Base-by-base conservation (phyloP, 2,329 filamentous ascomycete species). In the Aaosphaeria arxii region DNA sequence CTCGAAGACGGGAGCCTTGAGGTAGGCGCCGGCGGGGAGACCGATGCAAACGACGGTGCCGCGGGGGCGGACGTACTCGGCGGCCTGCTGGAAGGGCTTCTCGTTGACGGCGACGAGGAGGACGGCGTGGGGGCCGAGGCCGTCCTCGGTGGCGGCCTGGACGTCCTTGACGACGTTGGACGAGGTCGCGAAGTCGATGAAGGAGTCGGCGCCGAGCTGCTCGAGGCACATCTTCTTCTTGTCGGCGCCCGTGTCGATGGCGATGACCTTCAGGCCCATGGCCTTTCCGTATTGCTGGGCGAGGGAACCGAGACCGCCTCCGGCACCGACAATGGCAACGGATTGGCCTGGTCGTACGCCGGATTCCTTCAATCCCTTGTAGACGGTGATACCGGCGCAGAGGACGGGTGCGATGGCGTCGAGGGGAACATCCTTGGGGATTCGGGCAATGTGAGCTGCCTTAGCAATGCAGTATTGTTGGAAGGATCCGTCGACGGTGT, bases 81-180 rank as follows among this genome's bases (percentile, higher is more conserved):
- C 85, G 39, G 92, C 92, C 77, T 96, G 91, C 76, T 96, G 90
- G 85, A 96, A 96, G 46, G 92, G 92, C 78, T 87, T 89, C 81
- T 96, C 91, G 61, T 79, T 82, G 45, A 89, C 91, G 52, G 92
- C 91, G 51, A 96, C 83, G 40, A 96, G 79, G 57, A 96, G 78
- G 52, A 92, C 91, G 36, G 90, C 91, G 63, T 95, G 88, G 5
- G 91, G 91, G 45, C 92, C 92, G 11, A 89, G 80, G 17, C 89
- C 89, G 60, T 92, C 90, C 30, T 82, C 74, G 1, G 89, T 95
- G 30, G 86, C 85, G 42, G 83, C 84, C 77, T 91, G 89, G 55
- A 96, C 91, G 56, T 95, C 89, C 58, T 83, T 82, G 59, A 95
- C 87, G 29, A 96, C 72, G 73, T 96, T 86, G 71, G 85, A 83